Percentiles rank a stretch among this genome's conserved stretches.
Evolutionary conservation across 345 rosid genomes (phyloP).

Genomic region (Populus alba): DNA sequence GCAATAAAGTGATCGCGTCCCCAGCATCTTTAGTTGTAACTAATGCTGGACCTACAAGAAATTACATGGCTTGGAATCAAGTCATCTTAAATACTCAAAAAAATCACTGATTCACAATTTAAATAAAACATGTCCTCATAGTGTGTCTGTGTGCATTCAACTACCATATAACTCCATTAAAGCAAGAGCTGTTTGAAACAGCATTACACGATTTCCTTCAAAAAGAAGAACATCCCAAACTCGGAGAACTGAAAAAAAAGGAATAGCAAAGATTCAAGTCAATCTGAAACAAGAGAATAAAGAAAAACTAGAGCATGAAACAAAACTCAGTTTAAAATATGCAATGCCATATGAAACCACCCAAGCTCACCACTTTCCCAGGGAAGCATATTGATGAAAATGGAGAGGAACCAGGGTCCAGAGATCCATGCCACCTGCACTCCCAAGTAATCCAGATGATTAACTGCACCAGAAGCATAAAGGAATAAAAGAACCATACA

Average conservation of each 20-base stretch:
- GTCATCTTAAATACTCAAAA: background rate
- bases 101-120: background rate
- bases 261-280: slow-evolving; percentile 11
- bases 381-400: slow-evolving; percentile 91
- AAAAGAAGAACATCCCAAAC: slow-evolving; percentile 95
- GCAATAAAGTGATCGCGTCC: slow-evolving; percentile 81
- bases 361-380: slow-evolving; percentile 86
- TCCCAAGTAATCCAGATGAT: slow-evolving; percentile 99
- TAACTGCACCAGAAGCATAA: slow-evolving; percentile 78
- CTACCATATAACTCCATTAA: slow-evolving; percentile 89
- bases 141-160: background rate
- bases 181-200: slow-evolving; percentile 92
- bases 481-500: slow-evolving; percentile 44
- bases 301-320: background rate
- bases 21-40: slow-evolving; percentile 86
- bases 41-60: slow-evolving; percentile 74
- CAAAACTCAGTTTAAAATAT: slow-evolving; percentile 1
- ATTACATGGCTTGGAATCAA: slow-evolving; percentile 9
- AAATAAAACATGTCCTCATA: background rate
- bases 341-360: slow-evolving; percentile 1
- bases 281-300: background rate
- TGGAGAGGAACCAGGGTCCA: slow-evolving; percentile 96
- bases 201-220: slow-evolving; percentile 94
- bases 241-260: slow-evolving; percentile 66
- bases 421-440: slow-evolving; percentile 98